phyloP scores from a whole-genome alignment of 2,329 filamentous ascomycete genomes.

The Penicillium sp. region DNA sequence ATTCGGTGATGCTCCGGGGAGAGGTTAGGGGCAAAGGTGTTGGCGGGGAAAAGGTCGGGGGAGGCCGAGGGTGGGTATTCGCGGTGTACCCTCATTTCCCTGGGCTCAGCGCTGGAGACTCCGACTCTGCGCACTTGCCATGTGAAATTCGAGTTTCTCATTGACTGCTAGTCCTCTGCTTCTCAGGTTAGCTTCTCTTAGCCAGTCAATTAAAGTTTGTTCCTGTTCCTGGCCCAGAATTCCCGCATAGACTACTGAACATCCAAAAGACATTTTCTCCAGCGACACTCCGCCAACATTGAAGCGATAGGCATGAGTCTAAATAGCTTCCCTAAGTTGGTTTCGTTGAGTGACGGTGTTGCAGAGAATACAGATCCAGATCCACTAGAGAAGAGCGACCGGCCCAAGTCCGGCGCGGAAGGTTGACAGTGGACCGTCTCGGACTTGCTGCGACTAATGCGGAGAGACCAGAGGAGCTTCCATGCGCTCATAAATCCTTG shows the following conservation, averaged over 20 bases:
- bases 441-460: slow-evolving; percentile 40
- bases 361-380: slow-evolving; percentile 10
- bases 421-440: slow-evolving; percentile 19
- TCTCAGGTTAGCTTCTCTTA: background rate
- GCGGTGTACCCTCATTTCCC: background rate
- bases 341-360: background rate
- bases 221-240: background rate
- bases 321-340: background rate
- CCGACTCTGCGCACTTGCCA: background rate
- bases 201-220: background rate
- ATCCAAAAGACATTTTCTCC: background rate
- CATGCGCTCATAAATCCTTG: slow-evolving; percentile 11
- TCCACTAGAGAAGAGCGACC: slow-evolving; percentile 3
- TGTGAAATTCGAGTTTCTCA: background rate
- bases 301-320: background rate
- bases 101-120: background rate
- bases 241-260: background rate
- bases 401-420: slow-evolving; percentile 35
- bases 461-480: slow-evolving; percentile 21
- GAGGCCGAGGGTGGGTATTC: background rate
- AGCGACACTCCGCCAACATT: background rate
- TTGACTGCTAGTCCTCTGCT: background rate
- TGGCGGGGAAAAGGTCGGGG: slow-evolving; percentile 15
- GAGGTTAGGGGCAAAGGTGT: slow-evolving; percentile 15
- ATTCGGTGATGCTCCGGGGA: slow-evolving; percentile 25